Conservation (phyloP, 805 yeast genomes). For the Saccharomycopsis guyanensis region DNA sequence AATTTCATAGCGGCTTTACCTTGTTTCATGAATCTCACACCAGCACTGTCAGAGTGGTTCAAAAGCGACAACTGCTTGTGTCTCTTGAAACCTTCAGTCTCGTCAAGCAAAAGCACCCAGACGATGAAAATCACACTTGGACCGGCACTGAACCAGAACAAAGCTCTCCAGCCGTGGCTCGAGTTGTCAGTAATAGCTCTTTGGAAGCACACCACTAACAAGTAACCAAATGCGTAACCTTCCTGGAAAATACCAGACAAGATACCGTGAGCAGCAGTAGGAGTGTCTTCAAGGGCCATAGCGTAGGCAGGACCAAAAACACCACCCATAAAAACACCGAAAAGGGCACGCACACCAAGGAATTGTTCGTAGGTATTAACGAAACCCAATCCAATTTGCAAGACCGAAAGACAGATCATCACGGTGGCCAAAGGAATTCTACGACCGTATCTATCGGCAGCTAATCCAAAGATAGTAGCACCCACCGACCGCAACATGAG, state of each 20-base stretch:
- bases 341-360: conserved; percentile 53
- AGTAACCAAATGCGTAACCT: conserved; percentile 60
- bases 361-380: conserved; percentile 49
- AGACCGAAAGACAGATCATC: conserved; percentile 37
- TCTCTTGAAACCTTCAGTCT: conserved; percentile 44
- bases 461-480: conserved; percentile 50
- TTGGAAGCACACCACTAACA: conserved; percentile 56
- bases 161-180: conserved; percentile 56
- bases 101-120: conserved; percentile 55
- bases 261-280: conserved; percentile 49
- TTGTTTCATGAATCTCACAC: conserved; percentile 10
- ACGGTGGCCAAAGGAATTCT: conserved; percentile 49
- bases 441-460: conserved; percentile 56
- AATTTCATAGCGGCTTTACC: conserved; percentile 31
- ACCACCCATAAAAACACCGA: conserved; percentile 55
- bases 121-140: conserved; percentile 50
- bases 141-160: conserved; percentile 71
- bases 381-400: conserved; percentile 61
- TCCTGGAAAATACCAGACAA: conserved; percentile 52
- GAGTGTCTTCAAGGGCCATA: conserved; percentile 60
- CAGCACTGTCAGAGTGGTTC: conserved; percentile 22
- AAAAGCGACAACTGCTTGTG: conserved; percentile 25
- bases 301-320: conserved; percentile 59
- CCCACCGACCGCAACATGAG: conserved; percentile 64
- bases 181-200: conserved; percentile 52